phyloP scores from a whole-genome alignment of 805 yeast species.

The Zygosaccharomyces rouxii region DNA sequence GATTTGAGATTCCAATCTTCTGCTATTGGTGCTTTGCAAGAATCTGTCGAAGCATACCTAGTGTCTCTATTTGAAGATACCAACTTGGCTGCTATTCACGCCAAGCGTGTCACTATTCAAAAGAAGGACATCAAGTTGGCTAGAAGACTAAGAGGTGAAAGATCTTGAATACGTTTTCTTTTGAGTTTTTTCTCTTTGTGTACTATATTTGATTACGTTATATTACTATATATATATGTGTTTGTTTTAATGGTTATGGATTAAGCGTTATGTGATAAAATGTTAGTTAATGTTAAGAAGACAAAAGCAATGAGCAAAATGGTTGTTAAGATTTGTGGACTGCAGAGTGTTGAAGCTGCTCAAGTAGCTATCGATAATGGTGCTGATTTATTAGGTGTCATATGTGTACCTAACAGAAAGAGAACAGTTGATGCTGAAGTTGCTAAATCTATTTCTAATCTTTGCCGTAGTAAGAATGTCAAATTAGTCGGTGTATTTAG shows the following conservation, averaged over 20 bases:
- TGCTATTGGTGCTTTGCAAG: slow-evolving; percentile 97
- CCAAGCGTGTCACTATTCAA: slow-evolving; percentile 97
- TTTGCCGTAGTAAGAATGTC: slow-evolving; percentile 52
- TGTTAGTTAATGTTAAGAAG: slow-evolving; percentile 43
- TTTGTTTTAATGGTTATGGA: slow-evolving; percentile 15
- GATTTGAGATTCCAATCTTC: slow-evolving; percentile 95
- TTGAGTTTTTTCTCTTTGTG: slow-evolving; percentile 6
- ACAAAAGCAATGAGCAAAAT: not conserved
- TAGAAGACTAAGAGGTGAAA: slow-evolving; percentile 96
- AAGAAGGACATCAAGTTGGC: slow-evolving; percentile 98
- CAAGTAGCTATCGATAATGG: slow-evolving; percentile 61
- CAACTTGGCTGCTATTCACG: slow-evolving; percentile 97
- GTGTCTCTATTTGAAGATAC: slow-evolving; percentile 97
- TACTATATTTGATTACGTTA: slow-evolving; percentile 14
- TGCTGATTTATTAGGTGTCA: slow-evolving; percentile 77
- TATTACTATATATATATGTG: slow-evolving; percentile 3
- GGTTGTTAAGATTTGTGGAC: slow-evolving; percentile 86
- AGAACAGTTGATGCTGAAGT: slow-evolving; percentile 55
- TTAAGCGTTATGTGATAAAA: slow-evolving; percentile 28
- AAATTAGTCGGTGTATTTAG: slow-evolving; percentile 85
- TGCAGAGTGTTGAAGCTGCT: slow-evolving; percentile 66
- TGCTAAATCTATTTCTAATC: slow-evolving; percentile 45
- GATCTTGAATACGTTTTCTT: slow-evolving; percentile 49
- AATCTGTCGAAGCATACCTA: slow-evolving; percentile 96
- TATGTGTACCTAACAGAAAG: slow-evolving; percentile 75